Percentiles rank a stretch among this genome's conserved stretches.
phyloP scores from a whole-genome alignment of 1,139 yeast species.

The Debaryomyces sp. region DNA sequence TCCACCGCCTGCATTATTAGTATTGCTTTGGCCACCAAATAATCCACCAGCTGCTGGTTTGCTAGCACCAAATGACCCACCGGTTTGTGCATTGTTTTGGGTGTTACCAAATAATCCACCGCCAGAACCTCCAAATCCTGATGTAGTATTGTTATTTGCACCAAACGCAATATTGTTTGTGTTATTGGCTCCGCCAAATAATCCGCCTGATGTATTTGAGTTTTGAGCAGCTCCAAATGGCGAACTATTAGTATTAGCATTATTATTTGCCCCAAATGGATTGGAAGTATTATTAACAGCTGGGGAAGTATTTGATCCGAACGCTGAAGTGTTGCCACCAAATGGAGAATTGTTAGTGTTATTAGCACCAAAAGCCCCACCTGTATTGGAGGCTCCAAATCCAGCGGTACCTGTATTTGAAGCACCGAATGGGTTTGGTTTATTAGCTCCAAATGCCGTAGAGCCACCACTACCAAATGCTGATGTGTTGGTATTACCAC shows the following conservation, averaged over 20 bases:
- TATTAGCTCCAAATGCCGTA: slow-evolving; percentile 15
- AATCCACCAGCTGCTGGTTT: slow-evolving; percentile 3
- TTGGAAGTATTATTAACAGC: slow-evolving; percentile 9
- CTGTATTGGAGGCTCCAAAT: slow-evolving; percentile 19
- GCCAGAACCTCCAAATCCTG: slow-evolving; percentile 19
- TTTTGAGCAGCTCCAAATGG: slow-evolving; percentile 22
- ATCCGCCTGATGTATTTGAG: slow-evolving; percentile 12
- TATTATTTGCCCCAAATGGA: slow-evolving; percentile 27
- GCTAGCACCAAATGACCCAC: slow-evolving; percentile 15
- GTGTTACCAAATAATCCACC: slow-evolving; percentile 18
- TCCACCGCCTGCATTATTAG: slow-evolving; percentile 17
- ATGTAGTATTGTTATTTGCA: slow-evolving; percentile 10
- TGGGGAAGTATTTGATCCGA: slow-evolving; percentile 20
- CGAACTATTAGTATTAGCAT: slow-evolving; percentile 11
- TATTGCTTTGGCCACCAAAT: slow-evolving; percentile 5
- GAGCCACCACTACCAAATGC: slow-evolving; percentile 25
- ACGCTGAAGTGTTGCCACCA: slow-evolving; percentile 19
- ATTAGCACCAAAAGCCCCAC: slow-evolving; percentile 18
- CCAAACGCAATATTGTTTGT: slow-evolving; percentile 12
- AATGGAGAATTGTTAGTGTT: slow-evolving; percentile 9
- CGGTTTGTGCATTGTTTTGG: slow-evolving; percentile 2
- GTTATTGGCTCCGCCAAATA: slow-evolving; percentile 13
- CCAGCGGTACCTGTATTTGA: slow-evolving; percentile 23
- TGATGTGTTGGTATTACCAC: slow-evolving; percentile 18
- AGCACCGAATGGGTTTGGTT: slow-evolving; percentile 16